A percentile compares a stretch with the other conserved stretches of the same genome.
Evolutionary conservation across 352 stramenopile species (phyloP).

Genomic region (Phytopythium kandeliae): DNA sequence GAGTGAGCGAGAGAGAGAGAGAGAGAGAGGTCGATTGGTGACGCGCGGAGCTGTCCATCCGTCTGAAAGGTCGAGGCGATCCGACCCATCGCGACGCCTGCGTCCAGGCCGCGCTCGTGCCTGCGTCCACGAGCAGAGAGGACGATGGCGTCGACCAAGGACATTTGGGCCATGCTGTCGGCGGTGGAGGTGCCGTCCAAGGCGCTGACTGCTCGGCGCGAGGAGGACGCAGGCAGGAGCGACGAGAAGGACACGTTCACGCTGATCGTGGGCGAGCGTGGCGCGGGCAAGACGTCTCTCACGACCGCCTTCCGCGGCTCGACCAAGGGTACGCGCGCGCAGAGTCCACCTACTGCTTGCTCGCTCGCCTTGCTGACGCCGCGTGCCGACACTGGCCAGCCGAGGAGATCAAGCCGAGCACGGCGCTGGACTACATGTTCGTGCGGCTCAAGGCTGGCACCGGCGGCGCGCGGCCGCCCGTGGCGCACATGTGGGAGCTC

Average conservation of each 20-base stretch:
- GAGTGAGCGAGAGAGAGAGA: too few relatives aligned
- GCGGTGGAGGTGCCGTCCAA: constrained; percentile 31
- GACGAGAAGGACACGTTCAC: constrained; percentile 74
- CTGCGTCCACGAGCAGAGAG: too few relatives aligned
- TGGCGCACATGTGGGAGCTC: constrained; percentile 92
- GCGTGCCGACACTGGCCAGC: too few relatives aligned
- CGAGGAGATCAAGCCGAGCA: constrained; percentile 88
- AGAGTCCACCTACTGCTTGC: too few relatives aligned
- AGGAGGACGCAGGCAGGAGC: constrained; percentile 13
- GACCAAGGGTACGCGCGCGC: constrained; percentile 24
- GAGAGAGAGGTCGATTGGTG: neutral
- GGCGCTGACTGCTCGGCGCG: constrained; percentile 11
- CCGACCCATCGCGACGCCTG: too few relatives aligned
- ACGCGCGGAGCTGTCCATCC: neutral
- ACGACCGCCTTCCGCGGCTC: constrained; percentile 61
- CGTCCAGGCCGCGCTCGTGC: too few relatives aligned
- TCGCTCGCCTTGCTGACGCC: too few relatives aligned
- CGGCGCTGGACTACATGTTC: constrained; percentile 89
- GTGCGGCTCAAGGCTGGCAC: constrained; percentile 65
- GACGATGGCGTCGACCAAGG: constrained; percentile 36
- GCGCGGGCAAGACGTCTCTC: constrained; percentile 81
- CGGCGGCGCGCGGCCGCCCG: constrained; percentile 17
- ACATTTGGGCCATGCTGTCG: constrained; percentile 69
- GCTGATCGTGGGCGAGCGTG: constrained; percentile 57
- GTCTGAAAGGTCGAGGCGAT: too few relatives aligned